Base-by-base conservation (phyloP, 441 rosid species). In the Syzygium syzygioides region DNA sequence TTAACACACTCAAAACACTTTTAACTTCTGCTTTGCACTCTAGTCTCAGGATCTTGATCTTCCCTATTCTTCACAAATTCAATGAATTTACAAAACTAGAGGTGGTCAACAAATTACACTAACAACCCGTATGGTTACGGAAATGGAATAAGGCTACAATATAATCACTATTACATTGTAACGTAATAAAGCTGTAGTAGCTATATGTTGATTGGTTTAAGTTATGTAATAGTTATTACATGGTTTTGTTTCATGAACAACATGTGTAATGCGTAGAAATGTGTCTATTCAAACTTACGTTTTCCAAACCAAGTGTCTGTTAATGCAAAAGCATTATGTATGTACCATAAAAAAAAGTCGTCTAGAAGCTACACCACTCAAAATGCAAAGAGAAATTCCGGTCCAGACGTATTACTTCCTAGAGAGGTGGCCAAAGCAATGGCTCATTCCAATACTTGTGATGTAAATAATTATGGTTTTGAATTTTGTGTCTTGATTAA, bases 241-340 rank as follows among this genome's bases (percentile, higher is more conserved):
- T 4, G 7, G n/a, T 59, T 4, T 26, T 59, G 64, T 26, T 59
- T 26, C 64, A 11, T 59, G n/a, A 26, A 4, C 30, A 37, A 4
- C 41, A 37, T 37, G 30, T 59, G 1, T 11, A 2, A 59, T 59
- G 2, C 10, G 15, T 25, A 26, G 7, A 9, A 57, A 57, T 25
- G 1, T 57, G 62, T 56, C 60, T 56, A 57, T 57, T 57, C 14
- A 1, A 57, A 57, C 62, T 57, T 57, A 57, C 0, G 12, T 0
- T 10, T 57, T 57, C 62, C 4, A 25, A 57, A 25, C 14, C 0
- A 57, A 2, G n/a, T 57, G 62, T 57, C 0, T 0, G 1, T 57
- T 57, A 57, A 57, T 57, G 62, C 14, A 57, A 57, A 57, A 25
- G 9, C 62, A 25, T 10, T 25, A 57, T 2, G n/a, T 57, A 4